Percentiles rank a stretch among this genome's conserved stretches.
Conservation (phyloP, 257 asterid genomes). For the Perilla frutescens region DNA sequence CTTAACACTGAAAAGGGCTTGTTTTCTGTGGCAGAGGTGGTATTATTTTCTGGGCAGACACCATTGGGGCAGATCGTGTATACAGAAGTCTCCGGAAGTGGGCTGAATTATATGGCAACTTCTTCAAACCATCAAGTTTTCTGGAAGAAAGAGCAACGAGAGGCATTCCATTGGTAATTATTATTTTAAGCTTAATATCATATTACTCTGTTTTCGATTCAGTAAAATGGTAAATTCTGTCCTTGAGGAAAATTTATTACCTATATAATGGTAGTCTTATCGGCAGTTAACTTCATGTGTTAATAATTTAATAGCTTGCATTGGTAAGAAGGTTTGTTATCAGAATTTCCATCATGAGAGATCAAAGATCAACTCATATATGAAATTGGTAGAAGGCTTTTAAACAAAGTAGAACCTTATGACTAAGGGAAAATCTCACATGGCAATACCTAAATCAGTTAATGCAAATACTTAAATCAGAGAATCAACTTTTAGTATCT, state of each 20-base stretch:
- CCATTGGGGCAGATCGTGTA: constrained; percentile 77
- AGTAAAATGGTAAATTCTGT: constrained; percentile 1
- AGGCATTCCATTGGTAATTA: constrained; percentile 89
- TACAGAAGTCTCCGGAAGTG: constrained; percentile 78
- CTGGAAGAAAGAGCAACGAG: constrained; percentile 87
- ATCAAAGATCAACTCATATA: constrained; percentile 9
- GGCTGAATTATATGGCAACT: constrained; percentile 72
- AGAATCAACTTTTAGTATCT: neutral
- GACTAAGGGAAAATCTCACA: neutral
- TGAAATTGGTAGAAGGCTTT: constrained; percentile 10
- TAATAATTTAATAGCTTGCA: constrained; percentile 7
- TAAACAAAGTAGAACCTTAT: constrained; percentile 11
- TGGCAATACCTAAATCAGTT: neutral
- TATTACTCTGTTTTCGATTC: neutral
- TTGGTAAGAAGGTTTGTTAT: neutral
- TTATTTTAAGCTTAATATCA: constrained; percentile 27
- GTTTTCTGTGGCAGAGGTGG: constrained; percentile 81
- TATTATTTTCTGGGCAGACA: constrained; percentile 93
- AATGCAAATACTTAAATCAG: neutral
- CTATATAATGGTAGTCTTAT: neutral
- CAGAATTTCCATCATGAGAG: neutral
- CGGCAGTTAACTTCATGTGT: neutral
- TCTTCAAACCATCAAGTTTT: constrained; percentile 79
- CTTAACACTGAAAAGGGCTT: neutral
- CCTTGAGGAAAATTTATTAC: neutral